Conservation (phyloP, 495 filamentous ascomycete genomes). For the Clohesyomyces aquaticus region DNA sequence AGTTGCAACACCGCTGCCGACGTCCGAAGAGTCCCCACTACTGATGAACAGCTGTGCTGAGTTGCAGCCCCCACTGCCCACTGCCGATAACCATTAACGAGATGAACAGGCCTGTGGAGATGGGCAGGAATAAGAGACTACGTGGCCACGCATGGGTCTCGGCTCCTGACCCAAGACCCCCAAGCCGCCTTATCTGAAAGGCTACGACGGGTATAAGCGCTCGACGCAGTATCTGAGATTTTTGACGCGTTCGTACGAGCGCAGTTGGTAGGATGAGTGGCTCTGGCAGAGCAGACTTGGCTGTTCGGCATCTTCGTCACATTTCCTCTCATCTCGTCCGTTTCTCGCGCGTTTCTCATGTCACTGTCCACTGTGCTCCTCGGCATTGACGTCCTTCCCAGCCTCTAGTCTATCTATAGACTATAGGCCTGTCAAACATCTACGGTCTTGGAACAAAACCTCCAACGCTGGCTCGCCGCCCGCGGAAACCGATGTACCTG, state of each 20-base stretch:
- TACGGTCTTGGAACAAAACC: conserved; percentile 21
- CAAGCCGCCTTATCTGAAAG: neutral
- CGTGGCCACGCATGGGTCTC: too few species aligned
- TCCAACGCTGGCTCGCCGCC: neutral
- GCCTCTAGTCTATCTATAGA: neutral
- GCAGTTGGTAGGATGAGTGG: neutral
- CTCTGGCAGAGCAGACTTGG: neutral
- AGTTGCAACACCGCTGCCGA: neutral
- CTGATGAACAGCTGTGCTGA: neutral
- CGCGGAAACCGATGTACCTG: conserved; percentile 22
- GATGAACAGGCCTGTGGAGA: neutral
- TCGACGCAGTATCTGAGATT: too few species aligned
- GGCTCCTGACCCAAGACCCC: too few species aligned
- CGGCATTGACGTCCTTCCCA: conserved; percentile 3
- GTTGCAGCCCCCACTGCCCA: neutral
- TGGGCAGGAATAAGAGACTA: too few species aligned
- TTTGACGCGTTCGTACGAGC: neutral
- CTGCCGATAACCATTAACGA: neutral
- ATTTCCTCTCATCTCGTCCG: neutral
- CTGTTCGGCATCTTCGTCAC: conserved; percentile 3
- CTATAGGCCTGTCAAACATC: conserved; percentile 22
- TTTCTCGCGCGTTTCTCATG: conserved; percentile 19
- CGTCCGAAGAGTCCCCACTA: neutral
- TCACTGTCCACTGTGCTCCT: neutral
- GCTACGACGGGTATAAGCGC: neutral